A percentile compares a stretch with the other conserved stretches of the same genome.
Evolutionary conservation across 805 yeast species (phyloP).

Genomic region (Kluyveromyces lactis): DNA sequence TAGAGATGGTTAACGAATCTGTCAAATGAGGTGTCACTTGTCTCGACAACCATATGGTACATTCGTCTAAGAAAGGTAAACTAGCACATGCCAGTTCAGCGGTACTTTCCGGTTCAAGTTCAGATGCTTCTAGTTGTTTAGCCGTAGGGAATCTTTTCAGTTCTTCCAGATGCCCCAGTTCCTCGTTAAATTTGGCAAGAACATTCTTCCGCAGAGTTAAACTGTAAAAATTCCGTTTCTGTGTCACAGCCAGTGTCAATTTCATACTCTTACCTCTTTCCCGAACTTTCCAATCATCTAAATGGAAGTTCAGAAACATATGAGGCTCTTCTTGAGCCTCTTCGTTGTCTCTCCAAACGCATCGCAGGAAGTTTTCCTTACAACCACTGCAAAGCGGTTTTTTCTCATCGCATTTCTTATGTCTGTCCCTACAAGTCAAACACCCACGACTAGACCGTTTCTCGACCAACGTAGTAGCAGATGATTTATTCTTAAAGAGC

Average conservation of each 20-base stretch:
- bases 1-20: not conserved
- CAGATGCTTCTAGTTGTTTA: not conserved
- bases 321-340: not conserved
- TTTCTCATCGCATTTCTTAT: slow-evolving; percentile 70
- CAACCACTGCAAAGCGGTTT: slow-evolving; percentile 65
- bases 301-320: not conserved
- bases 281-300: not conserved
- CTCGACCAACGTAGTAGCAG: not conserved
- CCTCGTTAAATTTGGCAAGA: not conserved
- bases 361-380: slow-evolving; percentile 48
- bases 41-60: slow-evolving; percentile 3
- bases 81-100: not conserved
- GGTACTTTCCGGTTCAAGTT: not conserved
- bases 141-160: not conserved
- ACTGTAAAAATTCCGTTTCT: not conserved
- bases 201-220: not conserved
- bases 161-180: not conserved
- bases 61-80: slow-evolving; percentile 14
- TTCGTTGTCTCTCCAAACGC: slow-evolving; percentile 52
- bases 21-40: slow-evolving; percentile 1
- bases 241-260: not conserved
- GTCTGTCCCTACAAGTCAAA: slow-evolving; percentile 66
- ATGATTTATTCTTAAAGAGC: not conserved
- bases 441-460: slow-evolving; percentile 43
- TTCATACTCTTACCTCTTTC: not conserved